A percentile compares a stretch with the other conserved stretches of the same genome.
These are phyloP conservation scores for Pogostemon cablin DNA, from an alignment of 257 asterid species.

Conservation along the genomic window DNA sequence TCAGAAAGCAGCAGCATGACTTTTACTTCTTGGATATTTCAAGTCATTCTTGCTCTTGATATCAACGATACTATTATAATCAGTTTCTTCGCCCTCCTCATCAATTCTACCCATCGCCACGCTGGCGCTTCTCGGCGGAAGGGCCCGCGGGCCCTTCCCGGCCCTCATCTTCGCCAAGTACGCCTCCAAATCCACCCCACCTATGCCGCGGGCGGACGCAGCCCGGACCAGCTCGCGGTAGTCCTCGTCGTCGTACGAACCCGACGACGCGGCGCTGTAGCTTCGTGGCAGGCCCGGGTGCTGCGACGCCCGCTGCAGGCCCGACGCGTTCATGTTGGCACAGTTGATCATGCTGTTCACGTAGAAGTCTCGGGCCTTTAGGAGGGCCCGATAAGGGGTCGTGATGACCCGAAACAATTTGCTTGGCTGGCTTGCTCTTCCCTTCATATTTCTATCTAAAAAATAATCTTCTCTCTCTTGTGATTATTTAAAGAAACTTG, in stretches of 20 bases:
- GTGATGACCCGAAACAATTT: constrained; percentile 51
- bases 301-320: constrained; percentile 34
- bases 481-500: background rate
- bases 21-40: constrained; percentile 64
- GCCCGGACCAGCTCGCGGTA: constrained; percentile 53
- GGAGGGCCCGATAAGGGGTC: constrained; percentile 48
- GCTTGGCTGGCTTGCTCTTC: constrained; percentile 41
- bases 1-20: constrained; percentile 55
- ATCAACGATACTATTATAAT: constrained; percentile 7
- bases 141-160: constrained; percentile 29
- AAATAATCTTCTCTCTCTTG: background rate
- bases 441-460: constrained; percentile 39
- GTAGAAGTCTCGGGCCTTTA: constrained; percentile 52
- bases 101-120: constrained; percentile 88
- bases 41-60: constrained; percentile 28
- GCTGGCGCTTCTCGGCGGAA: constrained; percentile 69
- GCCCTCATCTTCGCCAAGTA: constrained; percentile 27
- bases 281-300: constrained; percentile 42
- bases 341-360: constrained; percentile 46
- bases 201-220: constrained; percentile 44
- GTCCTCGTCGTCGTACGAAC: constrained; percentile 41
- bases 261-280: constrained; percentile 46
- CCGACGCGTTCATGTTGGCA: constrained; percentile 37
- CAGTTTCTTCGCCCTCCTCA: constrained; percentile 59
- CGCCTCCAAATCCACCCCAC: constrained; percentile 34